Base-by-base conservation (phyloP, 768 basidiomycete genomes). In the Melanogaster broomeanus region DNA sequence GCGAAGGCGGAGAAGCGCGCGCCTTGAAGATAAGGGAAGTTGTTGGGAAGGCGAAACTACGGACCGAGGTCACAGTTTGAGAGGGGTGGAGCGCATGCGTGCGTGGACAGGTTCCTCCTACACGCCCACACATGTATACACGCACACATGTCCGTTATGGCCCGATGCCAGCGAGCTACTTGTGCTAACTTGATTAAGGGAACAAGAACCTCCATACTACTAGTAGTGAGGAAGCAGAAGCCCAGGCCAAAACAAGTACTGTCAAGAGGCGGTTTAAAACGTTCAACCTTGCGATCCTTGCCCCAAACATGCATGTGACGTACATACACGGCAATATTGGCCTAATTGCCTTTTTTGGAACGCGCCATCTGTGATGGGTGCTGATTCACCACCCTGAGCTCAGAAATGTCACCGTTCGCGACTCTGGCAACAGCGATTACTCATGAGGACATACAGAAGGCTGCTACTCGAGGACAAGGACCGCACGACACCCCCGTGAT, bases 401-500 rank as follows among this genome's bases (percentile, higher is more conserved):
- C 45, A 45, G 42, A 48, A 48, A 61, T 68, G 68, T 45, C 70
- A 15, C 61, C 58, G 31, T 66, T 65, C 35, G 57, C 64, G 50
- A 57, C 52, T n/a, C 58, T 70, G 12, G 69, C 69, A 24, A 49
- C 63, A 46, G 43, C 58, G 18, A 46, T 70, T 10, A 62, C 68
- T 10, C 61, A 51, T 7, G 71, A 75, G 21, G 78, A 83, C 56
- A 70, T 82, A 18, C 59, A 68, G 15, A 69, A 69, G 40, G 68
- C 67, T 38, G 43, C 53, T 15, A 21, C 51, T 37, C 38, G 37
- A 45, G 57, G 54, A 21, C 31, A 58, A 35, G 9, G 9, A 11
- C 61, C 70, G 44, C 74, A 73, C 44, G 62, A 65, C 8, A 79
- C 84, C 0, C 79, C 83, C 5, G 71, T 83, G 2, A 75, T 85